Evolutionary conservation across 2,329 filamentous ascomycete genomes (phyloP).

Genomic region (Diaporthe batatas): DNA sequence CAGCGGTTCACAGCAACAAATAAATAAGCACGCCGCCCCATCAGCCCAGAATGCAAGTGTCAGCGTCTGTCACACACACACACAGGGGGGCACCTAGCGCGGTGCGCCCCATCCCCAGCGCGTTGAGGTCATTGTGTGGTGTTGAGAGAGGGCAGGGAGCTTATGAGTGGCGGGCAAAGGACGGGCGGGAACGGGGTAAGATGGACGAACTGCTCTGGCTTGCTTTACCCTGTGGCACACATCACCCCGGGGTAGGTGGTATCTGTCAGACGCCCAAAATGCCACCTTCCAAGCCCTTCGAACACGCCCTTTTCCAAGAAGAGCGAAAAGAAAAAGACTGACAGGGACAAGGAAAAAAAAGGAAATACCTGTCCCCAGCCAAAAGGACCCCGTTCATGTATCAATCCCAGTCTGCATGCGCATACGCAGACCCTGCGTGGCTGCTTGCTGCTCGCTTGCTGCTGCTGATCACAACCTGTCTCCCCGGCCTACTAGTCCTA

Average conservation of each 20-base stretch:
- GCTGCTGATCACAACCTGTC: not conserved
- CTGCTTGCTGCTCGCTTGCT: not conserved
- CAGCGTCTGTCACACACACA: constrained; percentile 18
- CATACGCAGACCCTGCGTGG: not conserved
- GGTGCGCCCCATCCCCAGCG: not conserved
- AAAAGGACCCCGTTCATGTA: constrained; percentile 24
- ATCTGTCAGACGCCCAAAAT: constrained; percentile 10
- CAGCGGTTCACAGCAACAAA: not conserved
- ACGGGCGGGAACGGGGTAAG: not conserved
- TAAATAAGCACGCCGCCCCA: constrained; percentile 3
- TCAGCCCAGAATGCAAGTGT: constrained; percentile 3
- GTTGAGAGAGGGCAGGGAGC: too few relatives aligned
- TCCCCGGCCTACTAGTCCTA: not conserved
- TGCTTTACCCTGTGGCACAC: not conserved
- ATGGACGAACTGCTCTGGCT: not conserved
- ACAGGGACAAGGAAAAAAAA: not conserved
- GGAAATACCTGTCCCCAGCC: not conserved
- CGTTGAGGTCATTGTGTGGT: not conserved
- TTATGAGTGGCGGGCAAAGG: too few relatives aligned
- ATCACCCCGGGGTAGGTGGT: too few relatives aligned
- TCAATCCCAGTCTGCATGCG: not conserved
- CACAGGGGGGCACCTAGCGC: constrained; percentile 2
- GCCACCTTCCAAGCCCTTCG: not conserved
- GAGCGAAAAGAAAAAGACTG: not conserved
- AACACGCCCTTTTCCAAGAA: not conserved